Percentiles rank a stretch among this genome's conserved stretches.
phyloP scores from a whole-genome alignment of 495 filamentous ascomycete genomes.

The Durotheca rogersii region DNA sequence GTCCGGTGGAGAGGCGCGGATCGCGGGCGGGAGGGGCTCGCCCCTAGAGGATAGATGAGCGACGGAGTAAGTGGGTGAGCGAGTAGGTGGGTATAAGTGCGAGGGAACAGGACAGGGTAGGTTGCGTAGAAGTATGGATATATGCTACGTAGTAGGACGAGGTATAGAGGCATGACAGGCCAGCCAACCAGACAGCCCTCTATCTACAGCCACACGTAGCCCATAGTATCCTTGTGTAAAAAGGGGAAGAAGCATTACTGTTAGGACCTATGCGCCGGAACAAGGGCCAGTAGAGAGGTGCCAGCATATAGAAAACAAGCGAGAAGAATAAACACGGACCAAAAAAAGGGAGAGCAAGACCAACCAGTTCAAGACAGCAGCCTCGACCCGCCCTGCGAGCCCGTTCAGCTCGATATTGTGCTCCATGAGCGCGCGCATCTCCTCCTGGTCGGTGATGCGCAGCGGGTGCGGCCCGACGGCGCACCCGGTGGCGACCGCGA shows the following conservation, averaged over 20 bases:
- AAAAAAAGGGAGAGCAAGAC: constrained; percentile 33
- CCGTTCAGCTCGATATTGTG: constrained; percentile 79
- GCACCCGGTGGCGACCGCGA: constrained; percentile 65
- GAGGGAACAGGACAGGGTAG: too few relatives aligned
- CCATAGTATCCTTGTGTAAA: too few relatives aligned
- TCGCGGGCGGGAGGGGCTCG: constrained; percentile 52
- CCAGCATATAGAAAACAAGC: constrained; percentile 46
- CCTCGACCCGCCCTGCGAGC: constrained; percentile 59
- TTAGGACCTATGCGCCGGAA: too few relatives aligned
- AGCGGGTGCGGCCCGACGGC: constrained; percentile 49
- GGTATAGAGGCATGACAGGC: too few relatives aligned
- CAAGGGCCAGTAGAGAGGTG: constrained; percentile 62
- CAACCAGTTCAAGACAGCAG: constrained; percentile 75
- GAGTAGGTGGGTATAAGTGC: too few relatives aligned
- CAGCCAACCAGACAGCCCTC: too few relatives aligned
- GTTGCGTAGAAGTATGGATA: too few relatives aligned
- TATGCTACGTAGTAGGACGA: too few relatives aligned
- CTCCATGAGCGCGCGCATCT: constrained; percentile 80
- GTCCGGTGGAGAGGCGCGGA: constrained; percentile 58
- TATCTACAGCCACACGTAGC: too few relatives aligned
- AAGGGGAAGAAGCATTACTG: too few relatives aligned
- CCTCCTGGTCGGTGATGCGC: constrained; percentile 79
- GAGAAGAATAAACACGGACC: constrained; percentile 2
- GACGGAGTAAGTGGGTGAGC: too few relatives aligned
- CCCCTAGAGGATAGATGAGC: constrained; percentile 45